phyloP scores from a whole-genome alignment of 1,139 yeast genomes.

The Magnusiomyces paraingens region DNA sequence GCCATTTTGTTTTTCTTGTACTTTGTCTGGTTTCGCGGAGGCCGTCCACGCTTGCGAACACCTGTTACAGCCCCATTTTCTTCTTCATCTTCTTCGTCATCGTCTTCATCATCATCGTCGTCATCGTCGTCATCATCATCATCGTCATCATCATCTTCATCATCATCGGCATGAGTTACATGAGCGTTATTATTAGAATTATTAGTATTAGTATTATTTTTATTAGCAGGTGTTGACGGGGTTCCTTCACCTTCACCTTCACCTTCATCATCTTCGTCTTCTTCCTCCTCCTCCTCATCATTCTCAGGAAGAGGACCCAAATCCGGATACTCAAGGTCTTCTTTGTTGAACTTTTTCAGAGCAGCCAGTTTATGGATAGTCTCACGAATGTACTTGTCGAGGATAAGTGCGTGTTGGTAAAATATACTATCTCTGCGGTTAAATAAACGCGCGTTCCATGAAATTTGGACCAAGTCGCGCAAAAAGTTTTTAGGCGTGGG shows the following conservation, averaged over 20 bases:
- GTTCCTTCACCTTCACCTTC: neutral
- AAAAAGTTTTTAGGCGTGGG: conserved; percentile 59
- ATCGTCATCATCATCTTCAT: conserved; percentile 26
- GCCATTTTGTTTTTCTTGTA: conserved; percentile 23
- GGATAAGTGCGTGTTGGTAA: conserved; percentile 62
- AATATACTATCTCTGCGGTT: conserved; percentile 65
- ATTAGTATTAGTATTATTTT: neutral
- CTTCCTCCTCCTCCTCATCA: conserved; percentile 20
- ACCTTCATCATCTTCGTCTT: conserved; percentile 16
- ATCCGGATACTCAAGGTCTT: conserved; percentile 51
- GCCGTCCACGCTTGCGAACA: conserved; percentile 23
- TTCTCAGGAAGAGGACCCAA: conserved; percentile 61
- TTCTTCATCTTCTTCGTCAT: conserved; percentile 24
- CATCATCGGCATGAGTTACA: neutral
- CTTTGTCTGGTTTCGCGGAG: conserved; percentile 24
- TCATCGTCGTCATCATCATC: conserved; percentile 27
- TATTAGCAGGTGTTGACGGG: neutral
- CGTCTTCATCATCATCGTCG: conserved; percentile 25
- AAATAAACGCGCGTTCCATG: conserved; percentile 84
- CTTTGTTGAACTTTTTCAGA: conserved; percentile 37
- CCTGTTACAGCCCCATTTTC: conserved; percentile 23
- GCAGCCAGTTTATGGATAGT: conserved; percentile 47
- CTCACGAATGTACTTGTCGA: conserved; percentile 56
- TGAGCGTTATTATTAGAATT: neutral
- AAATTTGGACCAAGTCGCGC: conserved; percentile 70